phyloP scores from a whole-genome alignment of 192 early-diverging fungal genomes.

The Irineochytrium annulatum region DNA sequence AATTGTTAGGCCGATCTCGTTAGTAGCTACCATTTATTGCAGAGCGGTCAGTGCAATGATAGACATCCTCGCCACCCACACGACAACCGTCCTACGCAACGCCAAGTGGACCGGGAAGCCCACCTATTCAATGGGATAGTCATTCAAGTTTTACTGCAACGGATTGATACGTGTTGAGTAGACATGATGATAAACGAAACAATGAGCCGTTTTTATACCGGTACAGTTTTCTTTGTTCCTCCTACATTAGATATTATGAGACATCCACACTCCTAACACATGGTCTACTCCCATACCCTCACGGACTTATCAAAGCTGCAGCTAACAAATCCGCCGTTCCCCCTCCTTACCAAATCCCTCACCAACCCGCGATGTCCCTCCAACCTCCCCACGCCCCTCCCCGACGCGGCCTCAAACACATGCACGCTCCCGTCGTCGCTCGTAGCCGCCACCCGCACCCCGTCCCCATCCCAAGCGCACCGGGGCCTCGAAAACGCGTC shows the following conservation, averaged over 20 bases:
- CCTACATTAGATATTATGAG: neutral
- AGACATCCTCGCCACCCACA: too few relatives aligned
- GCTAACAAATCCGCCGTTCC: neutral
- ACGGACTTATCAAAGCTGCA: conserved; percentile 2
- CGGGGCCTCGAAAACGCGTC: conserved; percentile 65
- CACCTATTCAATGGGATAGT: neutral
- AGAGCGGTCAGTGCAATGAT: too few relatives aligned
- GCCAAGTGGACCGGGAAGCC: neutral
- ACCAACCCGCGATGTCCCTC: conserved; percentile 57
- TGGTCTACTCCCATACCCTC: conserved; percentile 2
- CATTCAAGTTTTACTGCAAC: neutral
- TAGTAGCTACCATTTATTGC: too few relatives aligned
- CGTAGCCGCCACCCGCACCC: conserved; percentile 60
- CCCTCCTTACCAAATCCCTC: conserved; percentile 29
- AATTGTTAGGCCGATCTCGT: too few relatives aligned
- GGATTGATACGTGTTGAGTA: neutral
- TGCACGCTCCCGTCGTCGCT: conserved; percentile 57
- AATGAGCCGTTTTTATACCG: too few relatives aligned
- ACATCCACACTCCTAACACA: neutral
- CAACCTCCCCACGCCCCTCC: conserved; percentile 42
- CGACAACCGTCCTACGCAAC: too few relatives aligned
- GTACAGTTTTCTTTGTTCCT: too few relatives aligned
- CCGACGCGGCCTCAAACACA: conserved; percentile 47
- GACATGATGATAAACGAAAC: neutral
- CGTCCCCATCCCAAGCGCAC: conserved; percentile 56